A percentile compares a stretch with the other conserved stretches of the same genome.
Evolutionary conservation across 1,284 basidiomycete genomes (phyloP).

Genomic region (Mycena citricolor): DNA sequence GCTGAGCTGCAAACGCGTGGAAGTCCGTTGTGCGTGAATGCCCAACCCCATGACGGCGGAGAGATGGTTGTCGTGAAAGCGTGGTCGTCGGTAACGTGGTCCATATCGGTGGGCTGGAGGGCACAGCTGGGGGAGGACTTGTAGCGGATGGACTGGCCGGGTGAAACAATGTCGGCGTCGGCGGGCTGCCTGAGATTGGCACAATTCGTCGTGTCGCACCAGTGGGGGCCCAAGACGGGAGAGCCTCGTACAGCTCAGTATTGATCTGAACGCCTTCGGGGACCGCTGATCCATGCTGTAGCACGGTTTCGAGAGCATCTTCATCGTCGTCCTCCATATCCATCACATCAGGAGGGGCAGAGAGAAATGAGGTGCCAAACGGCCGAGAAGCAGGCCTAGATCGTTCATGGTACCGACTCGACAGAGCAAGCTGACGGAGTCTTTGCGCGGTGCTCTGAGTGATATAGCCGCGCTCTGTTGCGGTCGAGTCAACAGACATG

Average conservation of each 20-base stretch:
- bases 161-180: slow-evolving; percentile 20
- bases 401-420: slow-evolving; percentile 50
- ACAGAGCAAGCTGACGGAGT: slow-evolving; percentile 54
- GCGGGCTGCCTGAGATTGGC: slow-evolving; percentile 33
- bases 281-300: slow-evolving; percentile 33
- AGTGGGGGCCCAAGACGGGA: slow-evolving; percentile 28
- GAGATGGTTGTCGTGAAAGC: slow-evolving; percentile 46
- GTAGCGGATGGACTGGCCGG: slow-evolving; percentile 2
- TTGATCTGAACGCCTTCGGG: slow-evolving; percentile 56
- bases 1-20: slow-evolving; percentile 64
- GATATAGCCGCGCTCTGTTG: slow-evolving; percentile 58
- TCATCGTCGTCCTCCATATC: slow-evolving; percentile 64
- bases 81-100: slow-evolving; percentile 25
- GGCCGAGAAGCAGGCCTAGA: slow-evolving; percentile 37
- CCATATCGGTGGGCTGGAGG: slow-evolving; percentile 27
- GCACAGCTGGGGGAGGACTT: slow-evolving; percentile 28
- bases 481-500: slow-evolving; percentile 36
- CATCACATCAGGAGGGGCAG: slow-evolving; percentile 48
- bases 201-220: slow-evolving; percentile 24
- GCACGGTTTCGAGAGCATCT: slow-evolving; percentile 43
- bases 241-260: slow-evolving; percentile 56
- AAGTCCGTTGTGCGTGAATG: slow-evolving; percentile 62
- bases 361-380: slow-evolving; percentile 45
- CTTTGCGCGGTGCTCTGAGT: slow-evolving; percentile 62
- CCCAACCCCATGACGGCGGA: slow-evolving; percentile 49